phyloP scores from a whole-genome alignment of 306 rosid genomes.

The Mimosa bimucronata region DNA sequence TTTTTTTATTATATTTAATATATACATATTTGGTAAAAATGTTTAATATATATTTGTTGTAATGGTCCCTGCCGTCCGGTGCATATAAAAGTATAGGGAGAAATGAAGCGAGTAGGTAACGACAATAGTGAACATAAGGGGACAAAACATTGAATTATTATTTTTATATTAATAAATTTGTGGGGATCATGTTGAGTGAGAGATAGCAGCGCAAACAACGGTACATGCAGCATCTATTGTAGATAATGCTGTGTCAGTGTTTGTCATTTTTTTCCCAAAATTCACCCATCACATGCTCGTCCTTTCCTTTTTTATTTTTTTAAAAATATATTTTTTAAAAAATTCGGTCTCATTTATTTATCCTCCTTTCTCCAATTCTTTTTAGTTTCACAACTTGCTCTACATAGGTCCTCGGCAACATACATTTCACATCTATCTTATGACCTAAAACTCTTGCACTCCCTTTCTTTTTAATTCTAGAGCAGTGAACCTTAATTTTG shows the following conservation, averaged over 20 bases:
- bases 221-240: neutral
- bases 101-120: neutral
- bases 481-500: neutral
- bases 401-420: neutral
- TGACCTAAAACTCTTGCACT: neutral
- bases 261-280: neutral
- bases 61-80: neutral
- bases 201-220: neutral
- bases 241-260: slow-evolving; percentile 12
- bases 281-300: neutral
- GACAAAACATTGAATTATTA: neutral
- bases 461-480: neutral
- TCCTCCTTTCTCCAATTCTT: neutral
- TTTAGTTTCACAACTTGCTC: neutral
- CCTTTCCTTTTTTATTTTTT: neutral
- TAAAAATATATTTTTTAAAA: no score
- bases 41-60: neutral
- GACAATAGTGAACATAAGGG: neutral
- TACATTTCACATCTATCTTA: neutral
- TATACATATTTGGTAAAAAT: no score
- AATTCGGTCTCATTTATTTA: neutral
- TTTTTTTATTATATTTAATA: neutral
- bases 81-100: neutral
- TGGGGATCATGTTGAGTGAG: neutral
- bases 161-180: neutral